A percentile compares a stretch with the other conserved stretches of the same genome.
phyloP scores from a whole-genome alignment of 345 rosid species.

The Populus alba region DNA sequence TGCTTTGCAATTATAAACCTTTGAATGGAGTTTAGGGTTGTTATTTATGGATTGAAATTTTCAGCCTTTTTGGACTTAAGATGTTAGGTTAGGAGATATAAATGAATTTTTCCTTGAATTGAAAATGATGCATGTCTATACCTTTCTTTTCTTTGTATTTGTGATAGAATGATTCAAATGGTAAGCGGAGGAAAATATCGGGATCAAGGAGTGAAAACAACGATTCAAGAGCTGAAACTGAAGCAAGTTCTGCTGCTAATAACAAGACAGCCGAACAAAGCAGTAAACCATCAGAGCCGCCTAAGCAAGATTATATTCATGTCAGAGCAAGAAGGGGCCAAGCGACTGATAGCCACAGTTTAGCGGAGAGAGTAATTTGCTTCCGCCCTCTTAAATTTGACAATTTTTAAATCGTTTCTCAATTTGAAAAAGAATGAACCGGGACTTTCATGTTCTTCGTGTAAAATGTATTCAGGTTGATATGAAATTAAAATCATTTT shows the following conservation, averaged over 20 bases:
- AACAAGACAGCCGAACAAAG: constrained; percentile 10
- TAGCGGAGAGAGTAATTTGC: constrained; percentile 35
- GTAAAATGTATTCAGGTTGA: not conserved
- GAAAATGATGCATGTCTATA: not conserved
- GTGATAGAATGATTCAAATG: constrained; percentile 22
- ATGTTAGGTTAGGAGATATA: not conserved
- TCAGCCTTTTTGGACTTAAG: not conserved
- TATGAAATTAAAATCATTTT: not conserved
- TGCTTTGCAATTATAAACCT: not conserved
- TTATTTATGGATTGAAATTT: not conserved
- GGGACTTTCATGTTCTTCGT: not conserved
- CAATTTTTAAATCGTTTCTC: not conserved
- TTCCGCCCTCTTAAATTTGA: constrained; percentile 15
- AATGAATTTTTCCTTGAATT: not conserved
- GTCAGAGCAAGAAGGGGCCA: constrained; percentile 36
- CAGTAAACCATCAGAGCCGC: constrained; percentile 18
- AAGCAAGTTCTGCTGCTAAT: constrained; percentile 20
- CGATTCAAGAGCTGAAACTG: constrained; percentile 13
- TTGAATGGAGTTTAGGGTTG: not conserved
- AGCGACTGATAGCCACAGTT: constrained; percentile 39
- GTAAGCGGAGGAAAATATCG: constrained; percentile 19
- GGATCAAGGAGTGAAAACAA: constrained; percentile 6
- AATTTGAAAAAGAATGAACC: not conserved
- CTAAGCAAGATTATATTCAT: constrained; percentile 32
- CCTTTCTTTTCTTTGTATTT: not conserved